Base-by-base conservation (phyloP, 768 basidiomycete species). In the Hypholoma sublateritium region DNA sequence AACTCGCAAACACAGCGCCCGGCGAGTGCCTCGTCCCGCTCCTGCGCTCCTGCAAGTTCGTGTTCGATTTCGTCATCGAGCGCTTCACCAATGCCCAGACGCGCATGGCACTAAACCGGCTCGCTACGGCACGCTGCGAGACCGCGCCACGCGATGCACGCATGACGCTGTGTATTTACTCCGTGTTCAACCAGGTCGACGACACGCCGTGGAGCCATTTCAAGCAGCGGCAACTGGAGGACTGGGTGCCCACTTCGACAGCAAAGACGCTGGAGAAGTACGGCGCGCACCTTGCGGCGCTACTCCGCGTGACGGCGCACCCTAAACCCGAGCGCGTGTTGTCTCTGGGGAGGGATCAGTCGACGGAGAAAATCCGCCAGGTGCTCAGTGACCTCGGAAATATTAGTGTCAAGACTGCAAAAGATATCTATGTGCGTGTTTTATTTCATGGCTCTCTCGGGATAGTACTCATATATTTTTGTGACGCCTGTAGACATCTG, bases 201-300 rank as follows among this genome's bases (percentile, higher is more conserved):
- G 43, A 45, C 6, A 39, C 19, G 3, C 21, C 42, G 2, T 53
- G 53, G 43, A 53, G 53, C 34, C 43, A 45, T 6, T 44, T 36
- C 42, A 53, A 53, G 53, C 53, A 53, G 44, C 24, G 19, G 2
- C 53, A 53, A 14, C 4, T 53, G 13, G 42, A 53, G 25, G 43
- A 35, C 7, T 53, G 53, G 53, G 14, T 2, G 9, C 36, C 16
- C 28, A 53, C 21, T 12, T 41, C 42, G 19, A 25, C 42, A 6
- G 19, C 46, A 5, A 47, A 47, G 22, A 34, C 32, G 17, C 32
- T 45, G 43, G 25, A 53, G 17, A 14, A 44, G 35, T 4, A 28
- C 24, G 42, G 24, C 24, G 25, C 11, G 16, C 22, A 16, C 11
- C 24, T 47, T 11, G 46, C 16, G 9, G 21, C 25, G 16, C 22